Evolutionary conservation across 2,329 filamentous ascomycete species (phyloP).

Genomic region (Monosporascus ibericus): DNA sequence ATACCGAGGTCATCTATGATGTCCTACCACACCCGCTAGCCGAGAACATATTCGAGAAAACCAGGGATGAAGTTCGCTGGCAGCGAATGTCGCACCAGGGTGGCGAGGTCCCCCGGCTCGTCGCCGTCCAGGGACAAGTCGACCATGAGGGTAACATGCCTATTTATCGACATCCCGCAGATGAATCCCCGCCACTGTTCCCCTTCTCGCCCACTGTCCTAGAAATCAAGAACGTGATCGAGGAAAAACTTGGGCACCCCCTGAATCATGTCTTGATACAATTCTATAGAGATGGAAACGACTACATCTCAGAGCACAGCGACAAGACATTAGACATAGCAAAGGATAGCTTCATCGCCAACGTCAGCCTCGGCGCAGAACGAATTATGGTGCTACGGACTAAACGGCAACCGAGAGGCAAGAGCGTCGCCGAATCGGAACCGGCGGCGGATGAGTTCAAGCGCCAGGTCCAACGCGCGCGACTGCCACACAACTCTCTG

Average conservation of each 20-base stretch:
- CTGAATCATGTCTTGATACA: slow-evolving; percentile 93
- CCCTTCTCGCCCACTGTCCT: slow-evolving; percentile 71
- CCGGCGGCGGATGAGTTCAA: slow-evolving; percentile 22
- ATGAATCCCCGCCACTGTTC: slow-evolving; percentile 73
- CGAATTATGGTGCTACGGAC: slow-evolving; percentile 84
- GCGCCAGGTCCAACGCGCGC: slow-evolving; percentile 60
- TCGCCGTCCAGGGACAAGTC: slow-evolving; percentile 78
- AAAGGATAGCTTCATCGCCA: slow-evolving; percentile 76
- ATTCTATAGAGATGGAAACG: slow-evolving; percentile 79
- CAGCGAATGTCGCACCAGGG: slow-evolving; percentile 89
- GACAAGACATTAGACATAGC: slow-evolving; percentile 95
- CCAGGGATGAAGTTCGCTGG: slow-evolving; percentile 76
- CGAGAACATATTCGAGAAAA: slow-evolving; percentile 58
- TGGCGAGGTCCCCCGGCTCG: slow-evolving; percentile 83
- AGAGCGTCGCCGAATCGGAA: slow-evolving; percentile 11
- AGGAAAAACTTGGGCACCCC: slow-evolving; percentile 67
- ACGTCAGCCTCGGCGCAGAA: slow-evolving; percentile 88
- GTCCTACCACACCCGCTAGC: slow-evolving; percentile 55
- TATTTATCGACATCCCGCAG: slow-evolving; percentile 90
- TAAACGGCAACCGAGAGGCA: slow-evolving; percentile 48
- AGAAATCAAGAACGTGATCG: slow-evolving; percentile 60
- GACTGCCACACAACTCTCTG: slow-evolving; percentile 82
- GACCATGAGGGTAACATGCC: slow-evolving; percentile 67
- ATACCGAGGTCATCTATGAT: slow-evolving; percentile 68
- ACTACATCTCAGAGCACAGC: slow-evolving; percentile 94